Evolutionary conservation across 129 eudicot species (phyloP), one percentile per base, ranked within the genome.

Genomic region (Artemisia tridentata): DNA sequence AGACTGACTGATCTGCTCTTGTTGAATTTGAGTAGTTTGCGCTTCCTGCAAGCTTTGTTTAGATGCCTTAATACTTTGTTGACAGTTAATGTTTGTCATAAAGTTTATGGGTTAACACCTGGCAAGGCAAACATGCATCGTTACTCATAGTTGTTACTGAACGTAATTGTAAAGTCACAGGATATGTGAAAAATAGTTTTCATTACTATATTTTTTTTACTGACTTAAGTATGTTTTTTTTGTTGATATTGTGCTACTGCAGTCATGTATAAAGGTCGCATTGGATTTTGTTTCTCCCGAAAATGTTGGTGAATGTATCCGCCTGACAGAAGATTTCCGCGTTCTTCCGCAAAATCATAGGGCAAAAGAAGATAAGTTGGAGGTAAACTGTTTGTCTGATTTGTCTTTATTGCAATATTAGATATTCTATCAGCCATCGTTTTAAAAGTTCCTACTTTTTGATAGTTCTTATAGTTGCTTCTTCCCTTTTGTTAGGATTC

Each of bases 321-420:
- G 72, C 6, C 67, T 83, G 62, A 43, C 88, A 14, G 88, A 80
- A 20, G 91, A 86, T 51, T 79, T 77, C 58, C 88, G 91, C 5
- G 27, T 75, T 54, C 91, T 86, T 21, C 91, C 86, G n/a, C 75
- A 67, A 29, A 71, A 68, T 67, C 91, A 86, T 27, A 72, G 80
- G 71, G 91, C 91, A n/a, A 86, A 83, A 68, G 91, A 77, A 62
- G 88, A 86, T 73, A 86, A 86, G 72, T 75, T 86, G 68, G 87
- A 83, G 91, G 91, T 86, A 80, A 48, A 38, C 65, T 14, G 31
- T 73, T 27, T 69, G 18, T 60, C 43, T 69, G 18, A 60, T 69
- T 17, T 47, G 11, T 29, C 56, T 47, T 9, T 46, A 52, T 23
- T 66, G 41, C 18, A 31, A 46, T 75, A 27, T 41, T 55, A 45